Evolutionary conservation across 2,329 filamentous ascomycete species (phyloP), one percentile per base, ranked within the genome.

Genomic region (Trichoderma atrobrunneum): DNA sequence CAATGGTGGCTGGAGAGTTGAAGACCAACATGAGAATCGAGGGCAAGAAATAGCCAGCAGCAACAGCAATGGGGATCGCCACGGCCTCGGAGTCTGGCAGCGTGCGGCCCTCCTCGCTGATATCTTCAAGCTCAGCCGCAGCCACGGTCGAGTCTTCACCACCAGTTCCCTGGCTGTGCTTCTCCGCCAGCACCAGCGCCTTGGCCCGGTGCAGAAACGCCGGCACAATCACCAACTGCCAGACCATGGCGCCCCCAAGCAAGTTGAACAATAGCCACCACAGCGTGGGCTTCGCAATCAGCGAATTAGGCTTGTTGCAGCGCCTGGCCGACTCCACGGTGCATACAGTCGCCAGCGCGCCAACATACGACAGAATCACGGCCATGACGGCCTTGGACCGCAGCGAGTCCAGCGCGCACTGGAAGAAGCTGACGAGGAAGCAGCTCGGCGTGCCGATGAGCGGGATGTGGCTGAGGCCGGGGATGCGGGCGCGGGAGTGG

Each of bases 81-180:
- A 89, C 83, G 72, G 87, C 86, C 78, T 92, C 90, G 3, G 87
- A 81, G 26, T 79, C 79, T 7, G 81, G 80, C 14, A 88, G 78
- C 72, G 84, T 82, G 10, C 85, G 81, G 12, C 73, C 74, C 39
- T 70, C 57, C 39, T 36, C 66, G 7, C 34, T 28, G 21, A 43
- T 57, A 18, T 69, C 54, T 39, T 67, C 36, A n/a, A 34, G 5
- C 3, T 60, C 43, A 57, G 71, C 54, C 14, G 48, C 63, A 3
- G 16, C 14, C 36, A 43, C 65, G 0, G 48, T 7, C 91, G 88
- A 65, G 85, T 88, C 14, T 83, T 86, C 3, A 80, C 92, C 16
- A 78, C 93, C 18, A 84, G 86, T 28, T 87, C 84, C 7, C 81
- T 90, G 18, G 60, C 32, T 28, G 36, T 62, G 30, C 10, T 74